A percentile compares a stretch with the other conserved stretches of the same genome.
Conservation (phyloP, 352 stramenopile genomes). For the Elongisporangium prolatum region DNA sequence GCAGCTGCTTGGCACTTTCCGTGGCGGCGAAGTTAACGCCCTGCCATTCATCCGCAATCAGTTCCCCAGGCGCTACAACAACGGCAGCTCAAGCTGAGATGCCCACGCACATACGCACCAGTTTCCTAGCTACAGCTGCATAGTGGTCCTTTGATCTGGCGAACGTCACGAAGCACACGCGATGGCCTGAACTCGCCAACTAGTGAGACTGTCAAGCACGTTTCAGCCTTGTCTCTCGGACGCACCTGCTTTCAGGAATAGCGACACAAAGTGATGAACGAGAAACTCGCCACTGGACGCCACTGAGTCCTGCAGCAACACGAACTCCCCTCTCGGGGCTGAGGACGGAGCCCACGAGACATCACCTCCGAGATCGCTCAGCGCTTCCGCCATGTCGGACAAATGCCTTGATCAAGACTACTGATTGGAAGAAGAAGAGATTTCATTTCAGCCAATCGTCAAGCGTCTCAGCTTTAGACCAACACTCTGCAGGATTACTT, state of each 20-base stretch:
- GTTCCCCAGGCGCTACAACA: not conserved
- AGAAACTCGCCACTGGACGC: slow-evolving; percentile 53
- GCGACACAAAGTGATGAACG: slow-evolving; percentile 65
- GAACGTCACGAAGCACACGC: slow-evolving; percentile 55
- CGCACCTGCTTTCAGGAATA: slow-evolving; percentile 67
- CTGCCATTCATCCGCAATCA: slow-evolving; percentile 11
- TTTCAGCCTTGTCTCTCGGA: not conserved
- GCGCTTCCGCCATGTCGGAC: slow-evolving; percentile 40
- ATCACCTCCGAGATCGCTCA: slow-evolving; percentile 47
- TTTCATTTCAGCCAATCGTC: not conserved
- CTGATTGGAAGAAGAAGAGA: not conserved
- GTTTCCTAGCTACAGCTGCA: slow-evolving; percentile 52
- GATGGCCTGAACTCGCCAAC: slow-evolving; percentile 23
- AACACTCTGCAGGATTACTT: too few relatives aligned
- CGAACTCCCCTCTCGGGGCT: slow-evolving; percentile 43
- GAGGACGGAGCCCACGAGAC: slow-evolving; percentile 45
- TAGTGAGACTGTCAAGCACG: not conserved
- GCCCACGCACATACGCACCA: slow-evolving; percentile 24
- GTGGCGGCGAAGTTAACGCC: slow-evolving; percentile 43
- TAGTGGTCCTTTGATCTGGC: slow-evolving; percentile 55
- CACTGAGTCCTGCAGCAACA: slow-evolving; percentile 54
- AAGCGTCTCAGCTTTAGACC: not conserved
- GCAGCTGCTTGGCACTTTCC: slow-evolving; percentile 28
- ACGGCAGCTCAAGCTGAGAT: not conserved
- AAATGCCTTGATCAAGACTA: not conserved